Evolutionary conservation across 768 basidiomycete species (phyloP), one percentile per base, ranked within the genome.

Genomic region (Phylloporus arenicola): DNA sequence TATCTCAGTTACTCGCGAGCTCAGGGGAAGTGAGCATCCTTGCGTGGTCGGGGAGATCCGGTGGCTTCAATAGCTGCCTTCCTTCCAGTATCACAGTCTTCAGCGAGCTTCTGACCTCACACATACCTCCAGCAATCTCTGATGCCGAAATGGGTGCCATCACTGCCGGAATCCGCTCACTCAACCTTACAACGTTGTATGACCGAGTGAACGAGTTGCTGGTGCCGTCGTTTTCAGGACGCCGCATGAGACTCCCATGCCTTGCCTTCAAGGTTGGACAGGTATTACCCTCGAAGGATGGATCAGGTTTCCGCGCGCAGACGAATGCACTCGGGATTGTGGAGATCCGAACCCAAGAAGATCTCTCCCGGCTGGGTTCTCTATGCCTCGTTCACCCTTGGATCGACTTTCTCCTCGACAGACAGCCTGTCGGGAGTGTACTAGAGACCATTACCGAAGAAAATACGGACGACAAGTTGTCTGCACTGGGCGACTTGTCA

Each of bases 211-310:
- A 38, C 4, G 43, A 31, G 0, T 39, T 55, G 17, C 33, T 16
- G 1, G 20, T 39, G 6, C 42, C 54, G 2, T 44, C 3, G 1
- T 39, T 52, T 3, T 14, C 13, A 13, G 46, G 47, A 6, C 12
- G 17, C 20, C 31, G 45, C 11, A 25, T 57, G 45, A 50, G 14
- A 17, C 43, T 57, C 25, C 56, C 56, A 4, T 55, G 53, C 13
- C 19, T 51, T 29, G 6, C 3, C 4, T 57, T 55, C 40, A 43
- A 50, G 22, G 27, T 55, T 2, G 50, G 45, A 2, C 16, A 14
- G 4, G 6, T 38, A 7, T 43, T 22, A 1, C 3, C 12, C 13
- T 29, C 31, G 1, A 9, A 8, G 8, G 8, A 19, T 11, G 17
- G 17, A 0, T 9, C 45, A 3, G 2, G 16, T 4, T 57, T 54